A percentile compares a stretch with the other conserved stretches of the same genome.
These are phyloP conservation scores for Trifolium repens DNA, from an alignment of 306 rosid genomes.

Conservation along the genomic window DNA sequence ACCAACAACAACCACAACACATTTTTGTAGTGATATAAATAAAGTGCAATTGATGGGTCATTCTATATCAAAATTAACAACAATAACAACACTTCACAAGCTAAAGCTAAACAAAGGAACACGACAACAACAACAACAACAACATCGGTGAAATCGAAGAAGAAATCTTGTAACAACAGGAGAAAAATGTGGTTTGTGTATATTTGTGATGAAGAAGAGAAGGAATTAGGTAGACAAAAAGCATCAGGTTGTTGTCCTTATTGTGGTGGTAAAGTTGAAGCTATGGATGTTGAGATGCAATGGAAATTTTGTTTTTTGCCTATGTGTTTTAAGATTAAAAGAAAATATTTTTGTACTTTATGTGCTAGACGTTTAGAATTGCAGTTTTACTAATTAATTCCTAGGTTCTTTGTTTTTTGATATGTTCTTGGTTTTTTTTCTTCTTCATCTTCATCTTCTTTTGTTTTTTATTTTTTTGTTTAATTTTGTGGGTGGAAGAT, in stretches of 20 bases:
- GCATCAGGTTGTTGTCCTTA: conserved; percentile 84
- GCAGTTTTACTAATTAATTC: not conserved
- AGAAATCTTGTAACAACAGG: not conserved
- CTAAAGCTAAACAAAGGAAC: not conserved
- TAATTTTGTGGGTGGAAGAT: not conserved
- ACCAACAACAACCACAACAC: conserved; percentile 6
- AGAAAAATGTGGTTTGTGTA: conserved; percentile 66
- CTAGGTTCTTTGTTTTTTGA: not conserved
- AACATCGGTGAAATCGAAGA: not conserved
- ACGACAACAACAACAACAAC: not conserved
- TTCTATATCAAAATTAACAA: conserved; percentile 11
- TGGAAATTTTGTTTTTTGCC: conserved; percentile 77
- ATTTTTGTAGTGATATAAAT: not conserved
- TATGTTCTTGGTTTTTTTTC: not conserved
- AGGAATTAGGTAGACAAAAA: conserved; percentile 70
- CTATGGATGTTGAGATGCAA: conserved; percentile 71
- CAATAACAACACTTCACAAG: not conserved
- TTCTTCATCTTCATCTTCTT: not conserved
- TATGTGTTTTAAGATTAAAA: conserved; percentile 75
- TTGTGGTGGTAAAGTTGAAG: conserved; percentile 82
- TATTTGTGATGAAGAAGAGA: conserved; percentile 72
- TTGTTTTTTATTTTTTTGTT: too few species aligned
- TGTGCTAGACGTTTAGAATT: conserved; percentile 72
- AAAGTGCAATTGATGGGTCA: not conserved
- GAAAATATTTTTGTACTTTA: conserved; percentile 70